Base-by-base conservation (phyloP, 75 land plant species). In the Ceratopteris richardii region DNA sequence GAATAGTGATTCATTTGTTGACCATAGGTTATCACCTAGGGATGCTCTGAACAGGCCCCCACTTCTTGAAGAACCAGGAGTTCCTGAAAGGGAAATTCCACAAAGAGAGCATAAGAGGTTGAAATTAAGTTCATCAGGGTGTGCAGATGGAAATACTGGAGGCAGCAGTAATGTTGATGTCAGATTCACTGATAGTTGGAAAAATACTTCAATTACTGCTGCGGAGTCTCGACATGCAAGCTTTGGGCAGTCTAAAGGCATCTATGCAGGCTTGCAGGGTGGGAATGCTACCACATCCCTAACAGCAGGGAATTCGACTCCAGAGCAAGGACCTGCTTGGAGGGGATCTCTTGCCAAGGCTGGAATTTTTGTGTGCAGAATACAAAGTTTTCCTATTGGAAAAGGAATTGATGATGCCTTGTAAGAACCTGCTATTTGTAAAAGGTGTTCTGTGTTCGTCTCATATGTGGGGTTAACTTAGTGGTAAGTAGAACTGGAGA, bases 261-360 rank as follows among this genome's bases (percentile, higher is more conserved):
- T 33, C 7, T 9, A 33, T 9, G 24, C 54, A 52, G 18, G 25
- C 27, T 23, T 19, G 13, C 27, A 23, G 54, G 25, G 28, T 2
- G 29, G 16, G 4, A 2, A 26, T 52, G 29, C 29, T 4, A 9
- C 7, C 9, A 9, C 3, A 4, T 33, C 37, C 9, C 9, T 33
- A 4, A 33, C 9, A 9, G 37, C 37, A 33, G 37, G 37, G 9
- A 33, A 4, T 33, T 3, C 7, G 37, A 33, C 37, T 4, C 37
- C 37, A 33, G 37, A 33, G 3, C 37, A 33, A 33, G 37, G 37
- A 33, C 7, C 37, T 9, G 37, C 37, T 51, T 67, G 72, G 63
- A 66, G 61, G 41, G 98, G 98, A 5, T 40, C 79, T n/a, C 81
- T 94, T 71, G 87, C 96, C 44, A 94, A 94, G 74, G 96, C 91